Evolutionary conservation across 306 rosid genomes (phyloP).

Genomic region (Senna tora): DNA sequence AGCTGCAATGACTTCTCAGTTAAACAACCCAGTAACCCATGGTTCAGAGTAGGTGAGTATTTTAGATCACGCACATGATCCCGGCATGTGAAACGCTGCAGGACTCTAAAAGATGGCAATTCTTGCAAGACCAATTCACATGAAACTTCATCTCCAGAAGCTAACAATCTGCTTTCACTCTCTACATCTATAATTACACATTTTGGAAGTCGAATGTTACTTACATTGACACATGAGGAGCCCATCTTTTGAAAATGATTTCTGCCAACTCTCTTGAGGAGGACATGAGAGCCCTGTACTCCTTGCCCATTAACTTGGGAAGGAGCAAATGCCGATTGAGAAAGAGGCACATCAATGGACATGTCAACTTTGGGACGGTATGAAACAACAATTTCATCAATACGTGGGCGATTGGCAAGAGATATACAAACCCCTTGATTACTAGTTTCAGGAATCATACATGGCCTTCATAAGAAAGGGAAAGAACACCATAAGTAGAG

Average conservation of each 20-base stretch:
- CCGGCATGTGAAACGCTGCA: conserved; percentile 57
- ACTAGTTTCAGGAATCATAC: conserved; percentile 63
- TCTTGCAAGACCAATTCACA: conserved; percentile 68
- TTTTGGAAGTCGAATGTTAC: conserved; percentile 71
- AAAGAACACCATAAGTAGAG: conserved; percentile 39
- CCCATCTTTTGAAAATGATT: conserved; percentile 51
- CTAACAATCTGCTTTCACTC: conserved; percentile 56
- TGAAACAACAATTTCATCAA: conserved; percentile 72
- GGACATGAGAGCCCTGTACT: conserved; percentile 70
- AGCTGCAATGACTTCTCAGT: conserved; percentile 65
- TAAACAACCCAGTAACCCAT: conserved; percentile 68
- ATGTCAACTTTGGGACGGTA: conserved; percentile 81
- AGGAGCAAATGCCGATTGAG: conserved; percentile 59
- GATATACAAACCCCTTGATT: conserved; percentile 90
- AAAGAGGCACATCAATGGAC: conserved; percentile 37
- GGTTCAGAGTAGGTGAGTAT: conserved; percentile 49
- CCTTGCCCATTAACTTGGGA: conserved; percentile 55
- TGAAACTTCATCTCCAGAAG: conserved; percentile 61
- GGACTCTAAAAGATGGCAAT: conserved; percentile 69
- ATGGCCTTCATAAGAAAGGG: conserved; percentile 61
- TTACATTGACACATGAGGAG: conserved; percentile 55
- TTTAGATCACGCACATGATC: conserved; percentile 68
- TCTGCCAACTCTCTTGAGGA: conserved; percentile 46
- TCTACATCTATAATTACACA: conserved; percentile 54
- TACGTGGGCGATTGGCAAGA: conserved; percentile 72